phyloP scores from a whole-genome alignment of 2,329 filamentous ascomycete species.

The Apiospora aurea region DNA sequence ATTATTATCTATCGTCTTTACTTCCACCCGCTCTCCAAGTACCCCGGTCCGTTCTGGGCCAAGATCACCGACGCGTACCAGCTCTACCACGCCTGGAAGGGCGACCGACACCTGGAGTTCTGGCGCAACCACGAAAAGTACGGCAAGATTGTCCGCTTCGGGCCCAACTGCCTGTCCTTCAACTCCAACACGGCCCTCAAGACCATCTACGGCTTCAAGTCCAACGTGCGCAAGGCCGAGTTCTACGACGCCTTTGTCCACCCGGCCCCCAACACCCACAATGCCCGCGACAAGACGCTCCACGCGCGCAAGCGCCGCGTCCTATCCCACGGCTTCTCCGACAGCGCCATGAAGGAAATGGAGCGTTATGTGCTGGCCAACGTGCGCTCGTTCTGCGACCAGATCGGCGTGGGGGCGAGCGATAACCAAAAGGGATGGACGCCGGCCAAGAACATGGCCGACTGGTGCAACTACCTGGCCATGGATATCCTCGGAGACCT shows the following conservation, averaged over 20 bases:
- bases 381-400: slow-evolving; percentile 70
- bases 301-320: slow-evolving; percentile 77
- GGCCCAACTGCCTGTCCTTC: slow-evolving; percentile 79
- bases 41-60: slow-evolving; percentile 34
- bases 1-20: slow-evolving; percentile 33
- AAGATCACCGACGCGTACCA: slow-evolving; percentile 54
- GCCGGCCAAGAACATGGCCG: slow-evolving; percentile 65
- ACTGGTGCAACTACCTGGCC: slow-evolving; percentile 68
- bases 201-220: slow-evolving; percentile 69
- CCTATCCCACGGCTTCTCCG: slow-evolving; percentile 75
- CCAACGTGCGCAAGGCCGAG: slow-evolving; percentile 71
- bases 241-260: slow-evolving; percentile 79
- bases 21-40: slow-evolving; percentile 36
- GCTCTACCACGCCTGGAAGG: slow-evolving; percentile 77
- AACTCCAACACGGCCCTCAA: slow-evolving; percentile 74
- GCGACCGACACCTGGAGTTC: slow-evolving; percentile 77
- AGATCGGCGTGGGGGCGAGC: slow-evolving; percentile 53
- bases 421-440: slow-evolving; percentile 64
- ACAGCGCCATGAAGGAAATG: slow-evolving; percentile 70
- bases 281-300: slow-evolving; percentile 70
- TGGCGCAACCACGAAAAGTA: slow-evolving; percentile 75
- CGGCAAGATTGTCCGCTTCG: slow-evolving; percentile 76
- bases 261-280: slow-evolving; percentile 76
- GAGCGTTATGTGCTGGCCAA: slow-evolving; percentile 72
- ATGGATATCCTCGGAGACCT: slow-evolving; percentile 69